Evolutionary conservation across 2,329 filamentous ascomycete genomes (phyloP).

Genomic region (Aspergillus ochraceoroseus): DNA sequence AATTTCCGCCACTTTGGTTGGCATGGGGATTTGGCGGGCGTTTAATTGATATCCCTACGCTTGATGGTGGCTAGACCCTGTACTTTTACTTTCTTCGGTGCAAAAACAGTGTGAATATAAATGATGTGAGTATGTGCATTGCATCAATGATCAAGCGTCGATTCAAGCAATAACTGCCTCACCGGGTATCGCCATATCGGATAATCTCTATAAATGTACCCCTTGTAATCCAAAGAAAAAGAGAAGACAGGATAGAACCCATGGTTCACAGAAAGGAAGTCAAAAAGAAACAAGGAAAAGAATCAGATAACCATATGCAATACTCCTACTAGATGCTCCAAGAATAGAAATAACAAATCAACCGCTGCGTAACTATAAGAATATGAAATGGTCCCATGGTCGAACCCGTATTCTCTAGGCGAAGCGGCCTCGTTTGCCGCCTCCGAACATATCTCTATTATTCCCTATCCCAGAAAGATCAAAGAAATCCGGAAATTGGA

Average conservation of each 20-base stretch:
- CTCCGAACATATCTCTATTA: conserved; percentile 41
- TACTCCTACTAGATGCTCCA: conserved; percentile 34
- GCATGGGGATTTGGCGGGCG: conserved; percentile 65
- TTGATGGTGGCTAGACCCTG: conserved; percentile 4
- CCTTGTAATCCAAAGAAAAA: conserved; percentile 21
- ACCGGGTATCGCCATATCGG: conserved; percentile 35
- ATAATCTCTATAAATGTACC: conserved; percentile 35
- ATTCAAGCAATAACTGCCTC: conserved; percentile 28
- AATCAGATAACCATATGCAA: conserved; percentile 29
- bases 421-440: conserved; percentile 47
- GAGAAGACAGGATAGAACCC: conserved; percentile 5
- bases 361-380: conserved; percentile 33
- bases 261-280: conserved; percentile 7
- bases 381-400: conserved; percentile 34
- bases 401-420: conserved; percentile 34
- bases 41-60: conserved; percentile 46
- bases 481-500: conserved; percentile 48
- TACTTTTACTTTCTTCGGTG: conserved; percentile 2
- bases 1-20: conserved; percentile 63
- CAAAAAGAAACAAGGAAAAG: conserved; percentile 16
- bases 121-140: conserved; percentile 10
- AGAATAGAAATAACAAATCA: conserved; percentile 25
- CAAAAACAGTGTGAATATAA: neutral
- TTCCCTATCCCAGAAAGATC: conserved; percentile 45
- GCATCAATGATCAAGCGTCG: conserved; percentile 7